Conservation (phyloP, 345 rosid species). For the Schrenkiella parvula region DNA sequence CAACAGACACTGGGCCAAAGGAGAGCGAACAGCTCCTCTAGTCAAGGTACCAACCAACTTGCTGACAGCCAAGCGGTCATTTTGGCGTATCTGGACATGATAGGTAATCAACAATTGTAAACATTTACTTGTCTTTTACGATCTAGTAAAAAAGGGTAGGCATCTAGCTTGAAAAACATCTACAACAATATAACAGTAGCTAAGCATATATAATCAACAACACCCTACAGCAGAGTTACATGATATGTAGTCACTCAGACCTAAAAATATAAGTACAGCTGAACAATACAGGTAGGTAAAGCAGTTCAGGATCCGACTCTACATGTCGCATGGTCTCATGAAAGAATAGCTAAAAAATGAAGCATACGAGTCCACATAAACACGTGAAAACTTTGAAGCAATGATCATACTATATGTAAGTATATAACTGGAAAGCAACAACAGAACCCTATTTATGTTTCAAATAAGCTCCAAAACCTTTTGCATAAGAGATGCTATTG, state of each 20-base stretch:
- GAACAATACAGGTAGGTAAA: neutral
- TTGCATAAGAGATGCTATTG: neutral
- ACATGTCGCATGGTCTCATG: neutral
- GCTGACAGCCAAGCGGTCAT: constrained; percentile 86
- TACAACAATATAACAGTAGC: neutral
- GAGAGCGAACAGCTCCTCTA: constrained; percentile 90
- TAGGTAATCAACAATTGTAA: constrained; percentile 13
- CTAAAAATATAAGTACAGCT: neutral
- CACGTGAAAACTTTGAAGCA: neutral
- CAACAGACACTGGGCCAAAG: constrained; percentile 92
- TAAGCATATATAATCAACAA: neutral
- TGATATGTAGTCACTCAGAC: neutral
- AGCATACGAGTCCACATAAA: neutral
- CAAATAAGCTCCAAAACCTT: neutral
- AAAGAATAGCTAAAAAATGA: neutral
- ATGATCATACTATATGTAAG: neutral
- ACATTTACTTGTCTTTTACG: neutral
- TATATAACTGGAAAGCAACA: neutral
- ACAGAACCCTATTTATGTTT: neutral
- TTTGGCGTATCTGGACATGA: constrained; percentile 76
- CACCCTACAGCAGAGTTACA: neutral
- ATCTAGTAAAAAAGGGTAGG: neutral
- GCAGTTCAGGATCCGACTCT: neutral
- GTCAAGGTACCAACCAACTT: constrained; percentile 89
- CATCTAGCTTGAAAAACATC: neutral